phyloP scores from a whole-genome alignment of 2,329 filamentous ascomycete species.

The Paramyrothecium roridum region DNA sequence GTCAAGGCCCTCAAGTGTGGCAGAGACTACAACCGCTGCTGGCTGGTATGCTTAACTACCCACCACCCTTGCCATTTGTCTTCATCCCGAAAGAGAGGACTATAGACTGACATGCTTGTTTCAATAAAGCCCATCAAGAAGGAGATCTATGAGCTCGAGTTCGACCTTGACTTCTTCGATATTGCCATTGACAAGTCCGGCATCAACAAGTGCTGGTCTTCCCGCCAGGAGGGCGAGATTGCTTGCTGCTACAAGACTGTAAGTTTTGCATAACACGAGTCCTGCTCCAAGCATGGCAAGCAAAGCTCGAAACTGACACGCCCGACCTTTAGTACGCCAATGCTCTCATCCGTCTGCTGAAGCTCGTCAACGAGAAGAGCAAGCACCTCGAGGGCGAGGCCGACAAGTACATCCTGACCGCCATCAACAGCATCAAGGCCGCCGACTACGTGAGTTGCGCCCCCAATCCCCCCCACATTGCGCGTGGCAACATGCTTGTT shows the following conservation, averaged over 20 bases:
- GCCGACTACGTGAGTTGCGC: constrained; percentile 21
- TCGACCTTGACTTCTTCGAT: constrained; percentile 21
- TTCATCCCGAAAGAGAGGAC: not conserved
- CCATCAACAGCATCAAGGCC: constrained; percentile 22
- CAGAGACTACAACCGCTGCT: constrained; percentile 16
- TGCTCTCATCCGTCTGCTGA: constrained; percentile 20
- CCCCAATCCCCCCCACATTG: not conserved
- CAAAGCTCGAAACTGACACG: not conserved
- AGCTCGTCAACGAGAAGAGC: constrained; percentile 17
- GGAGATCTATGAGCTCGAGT: constrained; percentile 20
- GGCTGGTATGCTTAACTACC: constrained; percentile 8
- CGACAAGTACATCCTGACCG: constrained; percentile 21
- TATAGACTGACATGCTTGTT: constrained; percentile 7
- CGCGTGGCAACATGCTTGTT: not conserved
- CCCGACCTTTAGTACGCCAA: constrained; percentile 25
- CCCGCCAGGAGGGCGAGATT: constrained; percentile 18
- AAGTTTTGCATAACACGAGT: constrained; percentile 1
- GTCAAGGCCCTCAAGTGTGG: constrained; percentile 14
- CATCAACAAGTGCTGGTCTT: constrained; percentile 18
- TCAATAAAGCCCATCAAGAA: constrained; percentile 13
- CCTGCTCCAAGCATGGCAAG: not conserved
- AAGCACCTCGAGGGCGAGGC: constrained; percentile 20
- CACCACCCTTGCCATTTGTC: not conserved
- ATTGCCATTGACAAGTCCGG: constrained; percentile 19
- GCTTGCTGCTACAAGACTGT: constrained; percentile 20